Evolutionary conservation across 805 yeast species (phyloP).

Genomic region (Candida maesae): DNA sequence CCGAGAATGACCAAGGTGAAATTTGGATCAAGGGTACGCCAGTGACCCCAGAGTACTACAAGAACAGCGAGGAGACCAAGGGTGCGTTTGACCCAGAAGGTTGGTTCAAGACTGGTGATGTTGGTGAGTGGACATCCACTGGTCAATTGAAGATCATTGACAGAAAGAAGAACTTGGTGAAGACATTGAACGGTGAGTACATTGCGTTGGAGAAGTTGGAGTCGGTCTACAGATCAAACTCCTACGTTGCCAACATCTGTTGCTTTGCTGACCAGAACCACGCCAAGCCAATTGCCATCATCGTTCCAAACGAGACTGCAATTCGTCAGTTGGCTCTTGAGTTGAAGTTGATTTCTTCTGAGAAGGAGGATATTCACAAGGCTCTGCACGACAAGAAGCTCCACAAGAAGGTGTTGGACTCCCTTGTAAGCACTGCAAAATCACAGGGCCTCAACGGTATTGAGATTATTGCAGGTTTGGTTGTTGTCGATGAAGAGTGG

Average conservation of each 20-base stretch:
- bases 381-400: conserved; percentile 56
- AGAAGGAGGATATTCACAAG: conserved; percentile 43
- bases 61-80: conserved; percentile 76
- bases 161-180: conserved; percentile 92
- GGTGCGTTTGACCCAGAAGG: conserved; percentile 69
- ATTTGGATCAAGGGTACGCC: conserved; percentile 73
- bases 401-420: conserved; percentile 47
- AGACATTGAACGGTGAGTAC: conserved; percentile 95
- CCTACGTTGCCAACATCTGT: conserved; percentile 75
- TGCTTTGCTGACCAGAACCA: conserved; percentile 87
- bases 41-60: conserved; percentile 73
- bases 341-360: conserved; percentile 44
- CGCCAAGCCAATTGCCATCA: conserved; percentile 89
- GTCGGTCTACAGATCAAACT: conserved; percentile 81
- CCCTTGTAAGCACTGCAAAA: conserved; percentile 71
- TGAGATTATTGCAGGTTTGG: conserved; percentile 77
- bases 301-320: conserved; percentile 73
- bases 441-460: conserved; percentile 79
- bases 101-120: conserved; percentile 97
- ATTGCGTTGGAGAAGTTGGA: conserved; percentile 95
- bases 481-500: conserved; percentile 88
- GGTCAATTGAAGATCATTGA: conserved; percentile 86
- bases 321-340: conserved; percentile 58
- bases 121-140: conserved; percentile 83
- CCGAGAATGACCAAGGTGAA: conserved; percentile 92